These are phyloP conservation scores for Didymella segeticola DNA, from an alignment of 2,329 filamentous ascomycete species.

Conservation along the genomic window DNA sequence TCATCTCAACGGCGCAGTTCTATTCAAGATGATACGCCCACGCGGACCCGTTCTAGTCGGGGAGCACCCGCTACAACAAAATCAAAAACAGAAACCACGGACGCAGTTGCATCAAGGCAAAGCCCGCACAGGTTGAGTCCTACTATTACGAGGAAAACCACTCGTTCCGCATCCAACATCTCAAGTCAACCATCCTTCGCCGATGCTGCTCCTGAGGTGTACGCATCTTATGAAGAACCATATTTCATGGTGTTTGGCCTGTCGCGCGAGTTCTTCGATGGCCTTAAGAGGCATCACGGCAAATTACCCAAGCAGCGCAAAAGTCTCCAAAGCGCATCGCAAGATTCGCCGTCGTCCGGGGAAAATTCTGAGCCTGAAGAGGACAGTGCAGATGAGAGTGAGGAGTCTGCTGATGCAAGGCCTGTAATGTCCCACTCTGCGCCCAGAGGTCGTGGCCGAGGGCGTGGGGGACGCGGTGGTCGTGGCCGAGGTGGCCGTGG, in stretches of 20 bases:
- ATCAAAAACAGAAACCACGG: constrained; percentile 38
- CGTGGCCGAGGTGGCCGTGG: constrained; percentile 38
- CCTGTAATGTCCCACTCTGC: constrained; percentile 27
- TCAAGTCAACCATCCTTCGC: constrained; percentile 40
- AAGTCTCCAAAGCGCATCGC: constrained; percentile 20
- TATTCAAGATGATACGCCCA: constrained; percentile 41
- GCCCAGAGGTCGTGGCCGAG: constrained; percentile 32
- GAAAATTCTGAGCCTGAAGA: constrained; percentile 29
- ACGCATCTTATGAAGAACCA: constrained; percentile 41
- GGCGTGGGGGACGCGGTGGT: constrained; percentile 39
- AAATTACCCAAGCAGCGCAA: constrained; percentile 37
- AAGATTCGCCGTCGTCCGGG: constrained; percentile 24
- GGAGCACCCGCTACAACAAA: constrained; percentile 38
- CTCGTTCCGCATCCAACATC: constrained; percentile 46
- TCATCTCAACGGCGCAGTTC: constrained; percentile 40
- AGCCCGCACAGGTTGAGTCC: constrained; percentile 37
- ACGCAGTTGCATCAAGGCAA: constrained; percentile 33
- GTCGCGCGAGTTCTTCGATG: constrained; percentile 40
- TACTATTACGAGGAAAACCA: constrained; percentile 41
- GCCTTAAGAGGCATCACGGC: constrained; percentile 38
- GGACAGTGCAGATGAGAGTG: constrained; percentile 30
- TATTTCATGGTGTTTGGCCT: constrained; percentile 46
- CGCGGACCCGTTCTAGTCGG: constrained; percentile 44
- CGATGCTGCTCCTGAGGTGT: constrained; percentile 36
- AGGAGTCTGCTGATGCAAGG: constrained; percentile 35